Percentiles rank a stretch among this genome's conserved stretches.
Conservation (phyloP, 176 grass and related monocot species). For the Guadua angustifolia region DNA sequence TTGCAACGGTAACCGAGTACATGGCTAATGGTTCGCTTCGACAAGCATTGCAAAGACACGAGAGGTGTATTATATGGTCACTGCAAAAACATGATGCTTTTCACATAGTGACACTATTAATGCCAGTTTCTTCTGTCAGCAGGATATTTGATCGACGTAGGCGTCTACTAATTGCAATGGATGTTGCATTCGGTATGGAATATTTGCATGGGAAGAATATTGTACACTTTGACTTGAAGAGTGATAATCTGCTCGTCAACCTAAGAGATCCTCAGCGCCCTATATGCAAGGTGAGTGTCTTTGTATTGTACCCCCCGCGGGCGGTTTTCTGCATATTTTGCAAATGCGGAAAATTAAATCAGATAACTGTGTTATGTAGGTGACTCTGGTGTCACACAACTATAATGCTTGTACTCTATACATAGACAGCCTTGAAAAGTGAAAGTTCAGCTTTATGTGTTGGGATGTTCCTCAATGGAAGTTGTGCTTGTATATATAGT, state of each 20-base stretch:
- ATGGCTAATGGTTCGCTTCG: constrained; percentile 98
- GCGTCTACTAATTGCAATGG: constrained; percentile 88
- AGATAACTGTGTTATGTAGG: neutral
- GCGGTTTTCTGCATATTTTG: constrained; percentile 32
- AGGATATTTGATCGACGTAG: constrained; percentile 84
- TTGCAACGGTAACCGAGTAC: constrained; percentile 97
- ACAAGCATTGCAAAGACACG: constrained; percentile 90
- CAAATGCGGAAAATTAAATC: neutral
- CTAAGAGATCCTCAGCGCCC: constrained; percentile 91
- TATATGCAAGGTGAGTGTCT: constrained; percentile 84
- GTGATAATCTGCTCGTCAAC: constrained; percentile 98
- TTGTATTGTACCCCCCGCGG: neutral
- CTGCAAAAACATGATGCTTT: constrained; percentile 25
- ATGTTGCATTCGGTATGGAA: constrained; percentile 99
- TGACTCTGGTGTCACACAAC: neutral
- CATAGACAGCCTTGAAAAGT: neutral
- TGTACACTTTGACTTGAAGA: constrained; percentile 97
- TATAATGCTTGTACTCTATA: neutral
- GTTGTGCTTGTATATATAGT: neutral
- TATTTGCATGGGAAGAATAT: constrained; percentile 98
- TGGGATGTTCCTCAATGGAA: neutral
- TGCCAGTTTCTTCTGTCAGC: constrained; percentile 51
- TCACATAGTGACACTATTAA: constrained; percentile 31
- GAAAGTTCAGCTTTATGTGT: neutral
- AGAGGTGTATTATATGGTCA: constrained; percentile 64